Evolutionary conservation across 2,329 filamentous ascomycete genomes (phyloP).

Genomic region (Dothideomycetes sp.): DNA sequence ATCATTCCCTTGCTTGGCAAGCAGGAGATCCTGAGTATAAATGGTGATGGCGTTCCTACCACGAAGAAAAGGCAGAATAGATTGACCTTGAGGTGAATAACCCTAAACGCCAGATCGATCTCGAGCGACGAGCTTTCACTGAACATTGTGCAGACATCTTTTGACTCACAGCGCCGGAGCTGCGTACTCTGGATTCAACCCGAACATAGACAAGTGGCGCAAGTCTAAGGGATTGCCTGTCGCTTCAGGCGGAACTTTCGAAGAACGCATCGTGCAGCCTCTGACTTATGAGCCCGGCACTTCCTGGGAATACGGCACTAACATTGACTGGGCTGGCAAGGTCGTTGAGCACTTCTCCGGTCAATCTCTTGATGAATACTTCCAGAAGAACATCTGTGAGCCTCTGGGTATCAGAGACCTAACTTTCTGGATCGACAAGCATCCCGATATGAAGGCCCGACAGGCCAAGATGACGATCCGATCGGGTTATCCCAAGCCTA

Average conservation of each 20-base stretch:
- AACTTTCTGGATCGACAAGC: conserved; percentile 18
- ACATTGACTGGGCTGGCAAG: conserved; percentile 43
- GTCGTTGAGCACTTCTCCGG: conserved; percentile 39
- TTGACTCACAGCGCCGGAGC: conserved; percentile 42
- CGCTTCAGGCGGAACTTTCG: conserved; percentile 22
- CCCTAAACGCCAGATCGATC: too few relatives aligned
- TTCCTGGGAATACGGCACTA: conserved; percentile 39
- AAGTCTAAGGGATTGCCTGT: conserved; percentile 6
- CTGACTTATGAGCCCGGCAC: conserved; percentile 41
- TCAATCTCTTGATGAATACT: conserved; percentile 29
- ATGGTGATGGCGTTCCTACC: too few relatives aligned
- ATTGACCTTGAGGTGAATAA: too few relatives aligned
- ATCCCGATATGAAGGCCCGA: conserved; percentile 10
- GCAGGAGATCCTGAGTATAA: conserved; percentile 34
- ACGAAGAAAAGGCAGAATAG: too few relatives aligned
- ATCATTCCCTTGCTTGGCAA: conserved; percentile 38
- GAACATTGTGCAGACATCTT: too few relatives aligned
- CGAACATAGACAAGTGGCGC: conserved; percentile 17
- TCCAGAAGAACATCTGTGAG: conserved; percentile 33
- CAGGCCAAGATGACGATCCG: conserved; percentile 15
- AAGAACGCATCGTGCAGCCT: conserved; percentile 32
- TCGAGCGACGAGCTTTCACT: too few relatives aligned
- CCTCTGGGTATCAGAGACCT: conserved; percentile 31
- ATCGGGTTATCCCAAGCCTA: conserved; percentile 10
- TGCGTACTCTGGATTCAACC: conserved; percentile 33